Evolutionary conservation across 2,329 filamentous ascomycete genomes (phyloP).

Genomic region (Nigrograna mackinnonii): DNA sequence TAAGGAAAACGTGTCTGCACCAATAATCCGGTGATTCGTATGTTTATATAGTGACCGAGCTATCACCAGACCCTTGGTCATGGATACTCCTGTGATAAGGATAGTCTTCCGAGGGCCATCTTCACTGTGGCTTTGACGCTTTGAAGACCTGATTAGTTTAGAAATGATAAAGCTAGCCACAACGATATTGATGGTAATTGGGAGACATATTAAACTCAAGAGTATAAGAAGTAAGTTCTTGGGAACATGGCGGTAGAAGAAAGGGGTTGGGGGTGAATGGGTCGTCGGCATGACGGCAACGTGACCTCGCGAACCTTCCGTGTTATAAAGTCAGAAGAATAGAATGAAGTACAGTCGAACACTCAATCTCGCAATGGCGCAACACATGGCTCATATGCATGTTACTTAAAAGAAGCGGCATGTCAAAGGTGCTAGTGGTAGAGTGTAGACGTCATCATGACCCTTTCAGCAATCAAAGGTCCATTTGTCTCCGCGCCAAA

Average conservation of each 20-base stretch:
- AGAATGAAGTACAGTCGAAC: too few relatives aligned
- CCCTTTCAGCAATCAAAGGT: too few relatives aligned
- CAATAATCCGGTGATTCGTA: slow-evolving; percentile 70
- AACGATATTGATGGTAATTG: slow-evolving; percentile 45
- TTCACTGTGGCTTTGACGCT: not conserved
- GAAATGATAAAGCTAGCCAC: slow-evolving; percentile 2
- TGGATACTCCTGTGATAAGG: slow-evolving; percentile 73
- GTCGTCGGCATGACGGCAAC: slow-evolving; percentile 6
- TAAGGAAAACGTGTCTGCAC: slow-evolving; percentile 57
- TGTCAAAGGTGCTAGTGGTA: too few relatives aligned
- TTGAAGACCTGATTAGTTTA: not conserved
- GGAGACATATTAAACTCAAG: slow-evolving; percentile 50
- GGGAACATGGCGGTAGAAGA: slow-evolving; percentile 45
- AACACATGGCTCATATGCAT: too few relatives aligned
- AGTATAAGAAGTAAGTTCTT: slow-evolving; percentile 54
- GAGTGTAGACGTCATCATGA: too few relatives aligned
- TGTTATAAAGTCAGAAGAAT: too few relatives aligned
- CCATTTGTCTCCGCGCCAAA: too few relatives aligned
- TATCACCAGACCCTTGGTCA: slow-evolving; percentile 70
- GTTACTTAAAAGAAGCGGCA: too few relatives aligned
- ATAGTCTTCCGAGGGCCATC: slow-evolving; percentile 51
- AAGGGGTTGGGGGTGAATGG: slow-evolving; percentile 10
- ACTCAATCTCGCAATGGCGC: too few relatives aligned
- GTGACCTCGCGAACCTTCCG: slow-evolving; percentile 3
- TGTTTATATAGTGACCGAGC: slow-evolving; percentile 66